A percentile compares a stretch with the other conserved stretches of the same genome.
phyloP scores from a whole-genome alignment of 371 early-diverging fungal genomes.

The Mucor piriformis region DNA sequence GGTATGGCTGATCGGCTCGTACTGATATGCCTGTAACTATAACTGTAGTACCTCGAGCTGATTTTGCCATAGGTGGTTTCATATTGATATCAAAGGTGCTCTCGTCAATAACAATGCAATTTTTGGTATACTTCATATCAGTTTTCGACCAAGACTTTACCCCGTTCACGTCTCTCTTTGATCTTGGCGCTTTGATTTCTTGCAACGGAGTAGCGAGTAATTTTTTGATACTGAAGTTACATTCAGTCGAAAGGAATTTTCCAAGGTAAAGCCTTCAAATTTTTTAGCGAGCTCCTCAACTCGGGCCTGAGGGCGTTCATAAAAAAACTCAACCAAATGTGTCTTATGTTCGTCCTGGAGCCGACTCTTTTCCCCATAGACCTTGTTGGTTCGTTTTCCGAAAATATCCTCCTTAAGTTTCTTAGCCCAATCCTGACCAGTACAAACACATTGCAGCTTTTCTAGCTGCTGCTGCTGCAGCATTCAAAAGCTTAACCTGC shows the following conservation, averaged over 20 bases:
- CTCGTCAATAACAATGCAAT: too few species aligned
- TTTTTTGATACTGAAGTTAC: slow-evolving; percentile 12
- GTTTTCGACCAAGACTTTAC: too few species aligned
- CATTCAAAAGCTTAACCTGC: slow-evolving; percentile 15
- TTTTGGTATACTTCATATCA: too few species aligned
- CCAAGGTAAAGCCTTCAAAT: slow-evolving; percentile 10
- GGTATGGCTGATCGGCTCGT: slow-evolving; percentile 9
- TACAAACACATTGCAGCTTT: background rate
- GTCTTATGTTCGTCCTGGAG: slow-evolving; percentile 17
- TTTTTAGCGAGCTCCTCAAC: background rate
- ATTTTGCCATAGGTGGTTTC: slow-evolving; percentile 3
- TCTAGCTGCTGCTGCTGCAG: slow-evolving; percentile 8
- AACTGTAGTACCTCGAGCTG: slow-evolving; percentile 13
- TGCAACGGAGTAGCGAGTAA: too few species aligned
- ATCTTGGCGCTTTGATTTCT: too few species aligned
- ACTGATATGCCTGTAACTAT: slow-evolving; percentile 9
- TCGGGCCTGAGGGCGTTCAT: slow-evolving; percentile 2
- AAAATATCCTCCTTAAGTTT: slow-evolving; percentile 14
- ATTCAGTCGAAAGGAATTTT: slow-evolving; percentile 4
- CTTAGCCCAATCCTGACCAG: slow-evolving; percentile 18
- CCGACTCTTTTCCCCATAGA: slow-evolving; percentile 3
- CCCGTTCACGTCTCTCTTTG: too few species aligned
- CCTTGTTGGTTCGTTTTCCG: too few species aligned
- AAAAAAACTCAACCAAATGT: too few species aligned
- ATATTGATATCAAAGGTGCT: too few species aligned